phyloP scores from a whole-genome alignment of 768 basidiomycete genomes.

The Hygrocybe coccinea region DNA sequence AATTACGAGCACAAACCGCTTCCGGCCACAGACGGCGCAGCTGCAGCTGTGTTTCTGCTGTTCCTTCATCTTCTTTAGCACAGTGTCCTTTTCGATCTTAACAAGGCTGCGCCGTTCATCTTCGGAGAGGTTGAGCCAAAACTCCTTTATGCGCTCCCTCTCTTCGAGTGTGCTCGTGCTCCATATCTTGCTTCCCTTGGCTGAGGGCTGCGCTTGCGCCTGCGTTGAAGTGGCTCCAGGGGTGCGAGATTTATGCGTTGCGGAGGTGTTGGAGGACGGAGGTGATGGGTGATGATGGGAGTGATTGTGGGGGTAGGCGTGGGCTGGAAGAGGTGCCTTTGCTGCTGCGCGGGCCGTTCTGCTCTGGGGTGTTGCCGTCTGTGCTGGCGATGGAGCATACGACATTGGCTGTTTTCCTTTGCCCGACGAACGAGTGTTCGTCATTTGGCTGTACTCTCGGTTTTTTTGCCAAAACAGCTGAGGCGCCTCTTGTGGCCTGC shows the following conservation, averaged over 20 bases:
- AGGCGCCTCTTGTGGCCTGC: no score
- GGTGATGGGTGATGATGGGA: slow-evolving; percentile 47
- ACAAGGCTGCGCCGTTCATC: slow-evolving; percentile 87
- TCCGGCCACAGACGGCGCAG: slow-evolving; percentile 94
- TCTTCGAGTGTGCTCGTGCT: slow-evolving; percentile 88
- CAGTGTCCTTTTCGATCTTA: slow-evolving; percentile 97
- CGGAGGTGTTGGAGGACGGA: slow-evolving; percentile 40
- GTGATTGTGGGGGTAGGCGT: slow-evolving; percentile 35
- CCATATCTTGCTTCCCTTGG: slow-evolving; percentile 83
- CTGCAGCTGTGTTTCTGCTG: slow-evolving; percentile 95
- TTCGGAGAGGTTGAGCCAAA: slow-evolving; percentile 93
- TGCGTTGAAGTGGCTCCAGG: slow-evolving; percentile 27
- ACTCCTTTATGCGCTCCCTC: slow-evolving; percentile 94
- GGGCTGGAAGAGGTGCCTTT: slow-evolving; percentile 52
- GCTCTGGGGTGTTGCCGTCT: slow-evolving; percentile 4
- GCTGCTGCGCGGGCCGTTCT: slow-evolving; percentile 24
- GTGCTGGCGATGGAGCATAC: slow-evolving; percentile 8
- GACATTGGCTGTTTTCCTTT: slow-evolving; percentile 15
- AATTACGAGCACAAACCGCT: slow-evolving; percentile 64
- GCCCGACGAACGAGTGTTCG: slow-evolving; percentile 5
- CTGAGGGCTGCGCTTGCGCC: not conserved
- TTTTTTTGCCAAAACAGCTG: no score
- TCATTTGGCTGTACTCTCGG: not conserved
- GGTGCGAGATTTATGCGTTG: slow-evolving; percentile 19
- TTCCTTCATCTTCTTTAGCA: slow-evolving; percentile 98